Conservation (phyloP, 2,329 filamentous ascomycete species). For the Arthroderma sp. region DNA sequence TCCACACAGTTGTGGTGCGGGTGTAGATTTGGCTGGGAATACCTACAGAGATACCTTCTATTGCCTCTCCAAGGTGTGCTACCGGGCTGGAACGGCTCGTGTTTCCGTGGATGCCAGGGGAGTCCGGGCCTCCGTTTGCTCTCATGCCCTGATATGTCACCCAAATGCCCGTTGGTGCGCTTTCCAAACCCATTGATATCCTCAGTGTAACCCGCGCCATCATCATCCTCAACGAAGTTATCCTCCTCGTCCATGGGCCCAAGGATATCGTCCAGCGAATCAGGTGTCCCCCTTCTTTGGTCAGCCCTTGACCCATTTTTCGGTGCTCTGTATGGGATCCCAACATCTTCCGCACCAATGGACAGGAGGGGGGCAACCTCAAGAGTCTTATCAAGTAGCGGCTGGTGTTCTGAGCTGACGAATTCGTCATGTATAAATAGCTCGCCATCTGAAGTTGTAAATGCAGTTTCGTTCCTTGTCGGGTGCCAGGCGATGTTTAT, state of each 20-base stretch:
- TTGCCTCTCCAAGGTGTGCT: conserved; percentile 94
- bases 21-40: background rate
- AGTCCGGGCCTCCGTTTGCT: conserved; percentile 40
- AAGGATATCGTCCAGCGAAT: conserved; percentile 74
- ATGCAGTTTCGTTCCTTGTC: conserved; percentile 72
- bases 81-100: conserved; percentile 81
- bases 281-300: conserved; percentile 49
- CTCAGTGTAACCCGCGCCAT: conserved; percentile 75
- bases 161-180: conserved; percentile 40
- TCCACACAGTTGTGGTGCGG: background rate
- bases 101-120: conserved; percentile 51
- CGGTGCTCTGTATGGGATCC: conserved; percentile 46
- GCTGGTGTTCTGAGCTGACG: conserved; percentile 37
- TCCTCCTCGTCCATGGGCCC: conserved; percentile 51
- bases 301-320: conserved; percentile 44
- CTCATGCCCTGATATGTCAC: conserved; percentile 30
- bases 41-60: conserved; percentile 68
- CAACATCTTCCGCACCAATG: conserved; percentile 60
- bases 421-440: conserved; percentile 67
- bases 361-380: conserved; percentile 80
- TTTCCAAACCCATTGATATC: conserved; percentile 52
- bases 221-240: conserved; percentile 88
- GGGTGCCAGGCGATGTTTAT: conserved; percentile 86
- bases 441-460: conserved; percentile 85
- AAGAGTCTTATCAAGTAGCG: conserved; percentile 37